phyloP scores from a whole-genome alignment of 345 rosid genomes.

The Mallotus nudiflorus region DNA sequence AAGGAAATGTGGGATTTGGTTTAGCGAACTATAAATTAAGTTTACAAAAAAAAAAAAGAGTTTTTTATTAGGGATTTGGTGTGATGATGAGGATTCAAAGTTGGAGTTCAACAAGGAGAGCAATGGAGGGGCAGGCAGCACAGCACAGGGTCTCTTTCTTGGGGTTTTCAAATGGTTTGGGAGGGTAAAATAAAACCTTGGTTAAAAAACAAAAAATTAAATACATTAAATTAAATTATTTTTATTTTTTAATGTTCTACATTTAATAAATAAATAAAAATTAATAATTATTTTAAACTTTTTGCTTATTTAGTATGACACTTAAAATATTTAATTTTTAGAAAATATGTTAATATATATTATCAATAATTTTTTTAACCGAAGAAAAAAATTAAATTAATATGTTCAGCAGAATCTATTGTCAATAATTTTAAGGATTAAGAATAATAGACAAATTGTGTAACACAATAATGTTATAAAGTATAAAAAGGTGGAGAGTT shows the following conservation, averaged over 20 bases:
- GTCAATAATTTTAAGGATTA: no score
- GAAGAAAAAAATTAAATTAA: no score
- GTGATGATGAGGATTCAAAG: constrained; percentile 58
- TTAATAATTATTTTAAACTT: no score
- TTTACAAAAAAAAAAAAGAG: constrained; percentile 11
- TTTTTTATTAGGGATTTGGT: constrained; percentile 55
- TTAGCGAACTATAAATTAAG: constrained; percentile 1
- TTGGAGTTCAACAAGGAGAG: constrained; percentile 59
- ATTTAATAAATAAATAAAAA: no score
- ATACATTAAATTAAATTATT: neutral
- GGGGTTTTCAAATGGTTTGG: constrained; percentile 91
- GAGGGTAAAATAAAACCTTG: constrained; percentile 49
- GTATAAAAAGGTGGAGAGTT: neutral
- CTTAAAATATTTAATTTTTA: no score
- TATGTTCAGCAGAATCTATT: no score
- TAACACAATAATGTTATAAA: neutral
- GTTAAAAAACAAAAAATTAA: constrained; percentile 25
- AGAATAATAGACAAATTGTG: no score
- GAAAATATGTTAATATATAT: no score
- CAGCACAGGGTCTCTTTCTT: constrained; percentile 55
- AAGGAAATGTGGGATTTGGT: constrained; percentile 27
- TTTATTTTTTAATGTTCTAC: no score
- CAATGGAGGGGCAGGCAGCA: no score
- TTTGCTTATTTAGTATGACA: no score
- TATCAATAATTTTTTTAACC: no score